These are phyloP conservation scores for Aspergillus heteromorphus DNA, from an alignment of 495 filamentous ascomycete species.

Conservation along the genomic window DNA sequence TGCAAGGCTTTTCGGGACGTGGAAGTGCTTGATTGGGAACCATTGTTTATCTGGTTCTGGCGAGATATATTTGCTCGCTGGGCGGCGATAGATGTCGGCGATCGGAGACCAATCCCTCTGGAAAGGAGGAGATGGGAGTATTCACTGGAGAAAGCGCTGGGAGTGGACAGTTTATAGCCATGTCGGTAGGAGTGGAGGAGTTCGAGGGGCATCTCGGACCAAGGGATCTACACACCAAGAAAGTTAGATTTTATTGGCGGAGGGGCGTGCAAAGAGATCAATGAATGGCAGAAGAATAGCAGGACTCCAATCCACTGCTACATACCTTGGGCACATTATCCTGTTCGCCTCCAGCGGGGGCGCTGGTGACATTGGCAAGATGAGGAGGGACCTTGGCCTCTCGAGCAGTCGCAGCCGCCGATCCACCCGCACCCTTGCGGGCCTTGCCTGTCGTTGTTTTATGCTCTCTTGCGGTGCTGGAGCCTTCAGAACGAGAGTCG, in stretches of 20 bases:
- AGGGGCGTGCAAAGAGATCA: neutral
- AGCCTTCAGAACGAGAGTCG: conserved; percentile 52
- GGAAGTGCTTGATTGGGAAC: conserved; percentile 6
- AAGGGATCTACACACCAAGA: conserved; percentile 55
- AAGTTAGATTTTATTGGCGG: conserved; percentile 8
- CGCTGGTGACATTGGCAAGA: conserved; percentile 33
- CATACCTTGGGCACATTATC: conserved; percentile 35
- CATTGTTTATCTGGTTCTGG: conserved; percentile 1
- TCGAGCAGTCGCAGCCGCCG: neutral
- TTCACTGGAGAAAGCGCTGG: conserved; percentile 61
- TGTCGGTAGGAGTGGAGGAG: conserved; percentile 78
- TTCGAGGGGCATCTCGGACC: conserved; percentile 64
- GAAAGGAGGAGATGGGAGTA: conserved; percentile 69
- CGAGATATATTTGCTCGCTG: conserved; percentile 29
- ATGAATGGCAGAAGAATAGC: conserved; percentile 4
- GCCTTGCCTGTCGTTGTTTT: conserved; percentile 28
- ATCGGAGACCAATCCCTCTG: conserved; percentile 60
- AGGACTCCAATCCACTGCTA: neutral
- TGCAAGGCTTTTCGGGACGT: conserved; percentile 8
- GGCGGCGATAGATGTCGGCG: conserved; percentile 40
- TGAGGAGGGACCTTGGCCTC: conserved; percentile 21
- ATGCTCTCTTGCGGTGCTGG: conserved; percentile 46
- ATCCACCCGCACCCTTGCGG: conserved; percentile 25
- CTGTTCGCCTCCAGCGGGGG: conserved; percentile 22
- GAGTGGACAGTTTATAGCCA: conserved; percentile 66